Evolutionary conservation across 768 basidiomycete species (phyloP).

Genomic region (Thelephora ganbajun): DNA sequence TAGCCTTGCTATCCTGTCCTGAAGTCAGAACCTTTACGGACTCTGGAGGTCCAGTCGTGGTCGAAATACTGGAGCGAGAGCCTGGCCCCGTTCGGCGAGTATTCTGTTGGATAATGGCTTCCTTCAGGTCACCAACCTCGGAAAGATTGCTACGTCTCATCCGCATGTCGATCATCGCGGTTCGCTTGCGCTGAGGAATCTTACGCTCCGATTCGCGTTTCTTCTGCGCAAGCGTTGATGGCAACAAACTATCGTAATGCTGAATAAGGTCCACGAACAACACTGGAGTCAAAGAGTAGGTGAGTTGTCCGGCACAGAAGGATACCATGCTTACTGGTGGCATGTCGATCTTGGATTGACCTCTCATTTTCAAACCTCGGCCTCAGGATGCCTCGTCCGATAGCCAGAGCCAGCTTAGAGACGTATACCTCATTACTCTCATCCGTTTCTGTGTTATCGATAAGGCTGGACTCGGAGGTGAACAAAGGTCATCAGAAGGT

Average conservation of each 20-base stretch:
- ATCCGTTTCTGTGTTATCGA: conserved; percentile 48
- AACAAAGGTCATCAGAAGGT: not conserved
- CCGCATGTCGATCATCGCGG: conserved; percentile 80
- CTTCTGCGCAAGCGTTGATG: conserved; percentile 72
- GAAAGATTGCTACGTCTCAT: conserved; percentile 69
- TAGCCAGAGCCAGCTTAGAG: conserved; percentile 74
- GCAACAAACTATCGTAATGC: conserved; percentile 60
- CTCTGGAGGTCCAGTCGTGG: conserved; percentile 4
- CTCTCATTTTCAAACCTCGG: conserved; percentile 73
- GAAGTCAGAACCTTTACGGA: not conserved
- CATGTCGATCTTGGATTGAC: conserved; percentile 86
- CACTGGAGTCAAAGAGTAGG: conserved; percentile 25
- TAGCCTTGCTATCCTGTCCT: conserved; percentile 10
- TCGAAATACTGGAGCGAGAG: conserved; percentile 9
- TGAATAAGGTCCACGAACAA: conserved; percentile 78
- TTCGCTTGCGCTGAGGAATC: conserved; percentile 72
- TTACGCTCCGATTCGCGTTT: conserved; percentile 80
- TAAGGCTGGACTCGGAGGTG: conserved; percentile 31
- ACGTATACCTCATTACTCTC: conserved; percentile 72
- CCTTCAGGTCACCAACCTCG: conserved; percentile 51
- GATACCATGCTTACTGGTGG: conserved; percentile 38
- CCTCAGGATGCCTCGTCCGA: conserved; percentile 71
- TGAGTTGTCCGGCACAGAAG: not conserved
- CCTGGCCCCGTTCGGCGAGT: conserved; percentile 13
- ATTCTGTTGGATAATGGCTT: conserved; percentile 54